Evolutionary conservation across 495 filamentous ascomycete species (phyloP).

Genomic region (Choiromyces venosus): DNA sequence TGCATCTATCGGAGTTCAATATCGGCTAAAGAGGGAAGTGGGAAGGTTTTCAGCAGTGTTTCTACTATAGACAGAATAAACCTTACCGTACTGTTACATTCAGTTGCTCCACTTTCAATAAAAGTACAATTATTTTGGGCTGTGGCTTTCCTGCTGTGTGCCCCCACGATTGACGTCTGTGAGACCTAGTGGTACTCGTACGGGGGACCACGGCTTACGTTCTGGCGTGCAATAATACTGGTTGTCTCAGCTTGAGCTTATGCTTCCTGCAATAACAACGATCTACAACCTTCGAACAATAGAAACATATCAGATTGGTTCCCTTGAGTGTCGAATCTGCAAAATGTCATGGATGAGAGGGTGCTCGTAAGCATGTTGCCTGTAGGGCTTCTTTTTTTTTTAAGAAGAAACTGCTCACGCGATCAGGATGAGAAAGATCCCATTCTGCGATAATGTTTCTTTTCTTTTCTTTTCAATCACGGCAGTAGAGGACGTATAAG

Average conservation of each 20-base stretch:
- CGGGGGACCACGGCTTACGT: too few species aligned
- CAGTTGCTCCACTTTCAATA: conserved; percentile 11
- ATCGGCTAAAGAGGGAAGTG: conserved; percentile 24
- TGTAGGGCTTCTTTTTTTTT: neutral
- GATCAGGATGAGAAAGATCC: conserved; percentile 8
- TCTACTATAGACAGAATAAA: neutral
- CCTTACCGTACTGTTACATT: neutral
- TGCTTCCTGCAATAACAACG: neutral
- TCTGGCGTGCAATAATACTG: neutral
- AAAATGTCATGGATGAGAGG: conserved; percentile 6
- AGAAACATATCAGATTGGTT: neutral
- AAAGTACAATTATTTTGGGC: conserved; percentile 6
- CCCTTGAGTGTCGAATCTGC: neutral
- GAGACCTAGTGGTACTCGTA: neutral
- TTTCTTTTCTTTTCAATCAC: conserved; percentile 2
- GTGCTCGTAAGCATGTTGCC: neutral
- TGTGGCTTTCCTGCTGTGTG: neutral
- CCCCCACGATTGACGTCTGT: neutral
- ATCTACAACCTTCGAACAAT: conserved; percentile 10
- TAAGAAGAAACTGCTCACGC: conserved; percentile 14
- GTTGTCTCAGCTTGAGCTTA: too few species aligned
- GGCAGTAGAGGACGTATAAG: conserved; percentile 2
- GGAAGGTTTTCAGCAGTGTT: neutral
- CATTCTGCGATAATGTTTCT: neutral
- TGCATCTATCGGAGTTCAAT: conserved; percentile 14